Percentiles rank a stretch among this genome's conserved stretches.
Evolutionary conservation across 345 rosid species (phyloP).

Genomic region (Heritiera fomes): DNA sequence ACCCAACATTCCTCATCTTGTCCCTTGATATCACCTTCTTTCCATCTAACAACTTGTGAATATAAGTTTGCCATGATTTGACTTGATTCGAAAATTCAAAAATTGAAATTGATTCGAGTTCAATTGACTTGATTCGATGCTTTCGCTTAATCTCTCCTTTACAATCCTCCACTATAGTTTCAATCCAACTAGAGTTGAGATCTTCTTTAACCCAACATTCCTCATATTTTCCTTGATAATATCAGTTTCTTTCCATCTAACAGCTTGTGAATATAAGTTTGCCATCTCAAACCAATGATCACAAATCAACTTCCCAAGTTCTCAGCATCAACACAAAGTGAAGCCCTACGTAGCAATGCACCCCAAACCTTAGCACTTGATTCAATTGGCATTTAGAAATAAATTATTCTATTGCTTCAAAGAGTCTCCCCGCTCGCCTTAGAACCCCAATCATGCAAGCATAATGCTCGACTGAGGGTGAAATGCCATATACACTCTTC

Average conservation of each 20-base stretch:
- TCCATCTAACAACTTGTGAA: slow-evolving; percentile 77
- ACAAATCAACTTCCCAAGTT: slow-evolving; percentile 59
- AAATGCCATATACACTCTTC: slow-evolving; percentile 37
- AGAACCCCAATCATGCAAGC: slow-evolving; percentile 81
- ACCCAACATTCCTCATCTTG: slow-evolving; percentile 53
- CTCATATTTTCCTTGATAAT: slow-evolving; percentile 57
- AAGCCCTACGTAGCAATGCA: slow-evolving; percentile 80
- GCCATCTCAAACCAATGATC: slow-evolving; percentile 73
- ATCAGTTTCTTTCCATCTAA: slow-evolving; percentile 80
- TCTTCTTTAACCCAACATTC: slow-evolving; percentile 45
- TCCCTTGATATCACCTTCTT: slow-evolving; percentile 69
- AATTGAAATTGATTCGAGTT: too few relatives aligned
- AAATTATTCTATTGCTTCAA: slow-evolving; percentile 64
- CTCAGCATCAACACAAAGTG: slow-evolving; percentile 67
- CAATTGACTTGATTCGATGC: slow-evolving; percentile 17
- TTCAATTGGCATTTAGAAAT: slow-evolving; percentile 63
- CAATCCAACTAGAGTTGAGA: slow-evolving; percentile 60
- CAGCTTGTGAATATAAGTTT: slow-evolving; percentile 70
- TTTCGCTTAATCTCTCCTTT: slow-evolving; percentile 41
- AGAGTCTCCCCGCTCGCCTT: slow-evolving; percentile 73
- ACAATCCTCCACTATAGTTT: slow-evolving; percentile 46
- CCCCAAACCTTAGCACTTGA: slow-evolving; percentile 87
- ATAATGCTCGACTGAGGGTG: slow-evolving; percentile 75
- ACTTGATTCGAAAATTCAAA: too few relatives aligned
- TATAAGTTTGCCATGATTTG: slow-evolving; percentile 64